Base-by-base conservation (phyloP, 805 yeast genomes). In the Kuraishia cidri region DNA sequence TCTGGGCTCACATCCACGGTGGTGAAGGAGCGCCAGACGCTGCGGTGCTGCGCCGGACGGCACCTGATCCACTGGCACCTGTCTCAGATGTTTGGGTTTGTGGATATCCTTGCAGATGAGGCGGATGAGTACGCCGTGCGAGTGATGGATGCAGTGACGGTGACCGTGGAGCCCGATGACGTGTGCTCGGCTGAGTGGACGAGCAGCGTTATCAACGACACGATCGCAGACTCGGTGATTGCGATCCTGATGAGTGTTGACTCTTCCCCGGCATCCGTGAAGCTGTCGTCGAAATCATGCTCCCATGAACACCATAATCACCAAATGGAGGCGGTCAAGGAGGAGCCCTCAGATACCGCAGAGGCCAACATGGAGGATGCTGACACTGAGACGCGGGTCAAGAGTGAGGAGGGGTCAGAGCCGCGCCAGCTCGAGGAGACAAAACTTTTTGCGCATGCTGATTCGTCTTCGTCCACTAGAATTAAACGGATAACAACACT, bases 241-340 rank as follows among this genome's bases (percentile, higher is more conserved):
- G 96, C 97, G 0, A 86, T 92, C 24, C 56, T 92, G 21, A 69
- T 90, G 56, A 84, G 95, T 29, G 92, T 90, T 26, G 98, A 92
- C 52, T 79, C 95, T 0, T 78, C 95, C 0, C 96, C 96, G 8
- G 94, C 96, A 2, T 85, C 97, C 5, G 95, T 92, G 19, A 92
- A 90, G 51, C 55, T 86, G 41, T 76, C 95, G 10, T 76, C 94
- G 5, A 68, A 69, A 34, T 41, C 64, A 2, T 77, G 81, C 41
- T 39, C 48, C 1, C 83, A 76, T 50, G 50, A 43, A 4, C 64
- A 58, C 37, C 36, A 38, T 7, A 59, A 59, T 40, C 39, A 30
- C 13, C 19, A 28, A 8, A 11, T 11, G 10, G n/a, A n/a, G n/a
- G 16, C 33, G 16, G 30, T 28, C 10, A 34, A 34, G 18, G 32